phyloP scores from a whole-genome alignment of 1,139 yeast species.

The Candida sp. region DNA sequence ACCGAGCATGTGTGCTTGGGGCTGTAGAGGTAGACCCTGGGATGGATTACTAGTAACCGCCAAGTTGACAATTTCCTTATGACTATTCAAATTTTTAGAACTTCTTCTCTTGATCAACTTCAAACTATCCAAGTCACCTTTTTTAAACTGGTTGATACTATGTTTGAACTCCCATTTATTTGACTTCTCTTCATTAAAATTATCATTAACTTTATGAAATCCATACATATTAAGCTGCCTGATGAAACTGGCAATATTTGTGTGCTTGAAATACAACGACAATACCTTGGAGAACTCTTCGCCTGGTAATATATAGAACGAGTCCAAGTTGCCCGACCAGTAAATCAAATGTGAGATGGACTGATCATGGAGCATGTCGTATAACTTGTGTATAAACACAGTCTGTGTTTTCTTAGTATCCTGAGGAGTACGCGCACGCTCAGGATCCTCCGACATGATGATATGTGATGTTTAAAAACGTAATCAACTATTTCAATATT shows the following conservation, averaged over 20 bases:
- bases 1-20: too few relatives aligned
- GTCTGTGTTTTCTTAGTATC: constrained; percentile 38
- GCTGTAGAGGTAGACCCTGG: constrained; percentile 6
- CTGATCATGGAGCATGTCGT: constrained; percentile 59
- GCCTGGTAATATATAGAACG: constrained; percentile 42
- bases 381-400: constrained; percentile 61
- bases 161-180: constrained; percentile 69
- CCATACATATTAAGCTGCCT: constrained; percentile 81
- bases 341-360: constrained; percentile 44
- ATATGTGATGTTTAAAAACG: too few relatives aligned
- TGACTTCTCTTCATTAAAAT: constrained; percentile 17
- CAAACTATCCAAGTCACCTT: constrained; percentile 59
- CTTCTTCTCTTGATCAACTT: constrained; percentile 63
- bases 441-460: background rate
- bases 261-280: constrained; percentile 70
- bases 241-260: constrained; percentile 76
- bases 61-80: constrained; percentile 39
- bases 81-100: constrained; percentile 47
- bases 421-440: background rate
- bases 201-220: constrained; percentile 63
- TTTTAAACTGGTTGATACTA: constrained; percentile 59
- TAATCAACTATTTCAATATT: too few relatives aligned
- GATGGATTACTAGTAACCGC: constrained; percentile 27
- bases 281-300: constrained; percentile 62
- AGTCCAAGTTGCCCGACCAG: constrained; percentile 38